phyloP scores from a whole-genome alignment of 2,329 filamentous ascomycete species.

The Rutstroemia sp. region DNA sequence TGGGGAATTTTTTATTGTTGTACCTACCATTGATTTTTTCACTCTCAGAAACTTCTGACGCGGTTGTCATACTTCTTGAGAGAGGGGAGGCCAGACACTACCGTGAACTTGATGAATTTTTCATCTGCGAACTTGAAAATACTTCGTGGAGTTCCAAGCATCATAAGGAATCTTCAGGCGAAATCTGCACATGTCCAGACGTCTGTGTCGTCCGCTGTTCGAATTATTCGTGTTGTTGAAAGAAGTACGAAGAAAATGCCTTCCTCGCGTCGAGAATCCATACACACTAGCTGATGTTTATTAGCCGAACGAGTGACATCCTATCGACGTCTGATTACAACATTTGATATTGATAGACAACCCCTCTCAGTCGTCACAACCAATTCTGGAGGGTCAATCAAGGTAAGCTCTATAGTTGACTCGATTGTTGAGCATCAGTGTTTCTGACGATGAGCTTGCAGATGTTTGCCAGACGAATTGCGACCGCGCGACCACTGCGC shows the following conservation, averaged over 20 bases:
- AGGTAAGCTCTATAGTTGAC: not conserved
- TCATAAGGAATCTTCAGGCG: slow-evolving; percentile 39
- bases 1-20: not conserved
- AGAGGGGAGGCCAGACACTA: slow-evolving; percentile 28
- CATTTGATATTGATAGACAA: not conserved
- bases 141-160: slow-evolving; percentile 43
- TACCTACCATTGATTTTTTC: slow-evolving; percentile 25
- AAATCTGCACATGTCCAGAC: slow-evolving; percentile 50
- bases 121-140: slow-evolving; percentile 52
- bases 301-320: slow-evolving; percentile 14
- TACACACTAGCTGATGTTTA: slow-evolving; percentile 13
- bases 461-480: slow-evolving; percentile 57
- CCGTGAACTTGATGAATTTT: slow-evolving; percentile 47
- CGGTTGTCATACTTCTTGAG: slow-evolving; percentile 30
- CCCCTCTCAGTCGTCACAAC: not conserved
- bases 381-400: slow-evolving; percentile 4
- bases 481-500: slow-evolving; percentile 41
- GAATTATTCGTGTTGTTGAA: slow-evolving; percentile 3
- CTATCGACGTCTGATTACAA: slow-evolving; percentile 4
- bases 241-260: slow-evolving; percentile 8
- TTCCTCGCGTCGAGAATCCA: slow-evolving; percentile 6
- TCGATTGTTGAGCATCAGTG: not conserved
- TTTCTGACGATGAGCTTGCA: slow-evolving; percentile 25
- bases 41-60: slow-evolving; percentile 28
- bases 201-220: slow-evolving; percentile 32